Evolutionary conservation across 805 yeast genomes (phyloP), one percentile per base, ranked within the genome.

Genomic region (Saccharomycopsis malanga): DNA sequence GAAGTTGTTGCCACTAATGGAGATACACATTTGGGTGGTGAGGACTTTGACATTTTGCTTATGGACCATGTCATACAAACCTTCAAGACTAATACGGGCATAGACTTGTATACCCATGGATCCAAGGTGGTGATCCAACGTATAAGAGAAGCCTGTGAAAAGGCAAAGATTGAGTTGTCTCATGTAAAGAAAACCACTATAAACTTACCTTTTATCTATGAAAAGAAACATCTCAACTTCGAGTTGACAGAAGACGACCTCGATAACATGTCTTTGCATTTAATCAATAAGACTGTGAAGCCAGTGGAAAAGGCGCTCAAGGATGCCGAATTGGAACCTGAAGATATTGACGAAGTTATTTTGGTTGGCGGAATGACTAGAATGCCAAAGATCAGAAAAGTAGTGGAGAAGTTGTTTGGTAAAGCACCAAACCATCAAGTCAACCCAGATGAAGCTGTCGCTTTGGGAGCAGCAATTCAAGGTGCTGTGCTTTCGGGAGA

Each of bases 391-490:
- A 77, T 85, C 50, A 68, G 87, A 52, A 71, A 71, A 34, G 69
- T 79, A 5, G 91, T 85, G 18, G 73, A 70, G 53, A 67, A 68
- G 7, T 54, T 81, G 14, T 83, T 85, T 60, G 71, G 73, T 29
- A 80, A 74, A 59, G 70, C 73, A 52, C 89, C 91, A 34, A 81
- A 80, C 45, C 78, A 83, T 37, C 74, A 77, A 17, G 86, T 85
- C 10, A 85, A 85, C 61, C 94, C 95, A n/a, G 95, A 85, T 63
- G 95, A 85, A 65, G 89, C 93, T n/a, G 94, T 85, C 42, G 93
- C 94, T 39, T 66, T 85, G 55, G 95, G 95, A 59, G 95, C 95
- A 27, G 93, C 94, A 40, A 83, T 85, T 57, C 95, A 85, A 67
- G 95, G 91, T 58, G 94, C 89, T 56, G 82, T 85, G 34, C 67